These are phyloP conservation scores for Cladosporium cucumerinum DNA, from an alignment of 2,329 filamentous ascomycete genomes.

Conservation along the genomic window DNA sequence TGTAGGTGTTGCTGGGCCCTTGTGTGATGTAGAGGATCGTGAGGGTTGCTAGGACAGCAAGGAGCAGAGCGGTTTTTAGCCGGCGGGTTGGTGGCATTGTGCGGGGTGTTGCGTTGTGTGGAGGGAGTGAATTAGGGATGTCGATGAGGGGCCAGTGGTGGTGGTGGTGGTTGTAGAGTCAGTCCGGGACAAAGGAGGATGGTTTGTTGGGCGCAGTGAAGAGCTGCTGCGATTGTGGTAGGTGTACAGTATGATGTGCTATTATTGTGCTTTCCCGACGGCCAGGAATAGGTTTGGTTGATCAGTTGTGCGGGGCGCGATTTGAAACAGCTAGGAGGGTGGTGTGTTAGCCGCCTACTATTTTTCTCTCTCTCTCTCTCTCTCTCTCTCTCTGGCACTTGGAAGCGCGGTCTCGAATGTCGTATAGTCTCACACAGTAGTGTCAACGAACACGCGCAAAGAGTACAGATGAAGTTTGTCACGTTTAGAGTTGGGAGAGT, in stretches of 20 bases:
- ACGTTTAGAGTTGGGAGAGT: not conserved
- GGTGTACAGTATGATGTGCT: not conserved
- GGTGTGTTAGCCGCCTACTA: not conserved
- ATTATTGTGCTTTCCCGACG: not conserved
- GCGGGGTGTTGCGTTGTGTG: not conserved
- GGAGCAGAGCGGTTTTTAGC: constrained; percentile 63
- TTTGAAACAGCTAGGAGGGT: constrained; percentile 12
- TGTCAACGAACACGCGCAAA: not conserved
- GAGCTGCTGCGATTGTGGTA: not conserved
- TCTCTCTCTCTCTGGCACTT: not conserved
- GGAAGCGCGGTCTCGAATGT: not conserved
- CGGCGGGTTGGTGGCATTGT: constrained; percentile 69
- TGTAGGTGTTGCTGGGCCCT: constrained; percentile 52
- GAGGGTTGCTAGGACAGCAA: constrained; percentile 62
- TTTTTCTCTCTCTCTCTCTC: no score
- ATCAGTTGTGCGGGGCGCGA: constrained; percentile 4
- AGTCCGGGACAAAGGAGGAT: not conserved
- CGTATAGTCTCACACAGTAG: not conserved
- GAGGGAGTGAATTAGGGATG: not conserved
- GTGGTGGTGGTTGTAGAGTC: not conserved
- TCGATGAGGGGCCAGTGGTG: not conserved
- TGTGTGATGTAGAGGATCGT: constrained; percentile 70
- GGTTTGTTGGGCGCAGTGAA: not conserved
- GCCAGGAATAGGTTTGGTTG: not conserved
- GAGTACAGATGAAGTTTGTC: not conserved